Percentiles rank a stretch among this genome's conserved stretches.
phyloP scores from a whole-genome alignment of 2,329 filamentous ascomycete species.

The Fusarium miscanthi region DNA sequence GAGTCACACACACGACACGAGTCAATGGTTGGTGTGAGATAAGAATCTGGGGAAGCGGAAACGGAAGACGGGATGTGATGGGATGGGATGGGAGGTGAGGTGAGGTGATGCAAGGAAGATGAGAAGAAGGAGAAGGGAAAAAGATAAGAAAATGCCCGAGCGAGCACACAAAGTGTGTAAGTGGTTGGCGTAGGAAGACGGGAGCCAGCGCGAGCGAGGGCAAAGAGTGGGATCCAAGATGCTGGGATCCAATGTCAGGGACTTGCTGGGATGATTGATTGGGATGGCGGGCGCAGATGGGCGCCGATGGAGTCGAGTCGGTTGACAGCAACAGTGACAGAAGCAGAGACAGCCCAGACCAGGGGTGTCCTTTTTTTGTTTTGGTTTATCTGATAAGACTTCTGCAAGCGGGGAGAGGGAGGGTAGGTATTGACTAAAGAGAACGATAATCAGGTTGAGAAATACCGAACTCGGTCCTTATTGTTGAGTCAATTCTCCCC shows the following conservation, averaged over 20 bases:
- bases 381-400: constrained; percentile 45
- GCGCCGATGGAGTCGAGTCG: constrained; percentile 43
- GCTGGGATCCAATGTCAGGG: constrained; percentile 43
- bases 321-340: constrained; percentile 4
- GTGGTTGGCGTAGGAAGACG: constrained; percentile 34
- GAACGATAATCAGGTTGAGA: constrained; percentile 24
- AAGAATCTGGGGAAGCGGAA: constrained; percentile 46
- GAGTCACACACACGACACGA: constrained; percentile 26
- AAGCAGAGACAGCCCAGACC: constrained; percentile 28
- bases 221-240: constrained; percentile 46
- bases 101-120: constrained; percentile 26
- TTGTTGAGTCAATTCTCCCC: constrained; percentile 28
- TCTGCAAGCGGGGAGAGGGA: constrained; percentile 41
- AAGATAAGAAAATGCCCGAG: constrained; percentile 42
- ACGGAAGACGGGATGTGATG: constrained; percentile 31
- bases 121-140: constrained; percentile 29
- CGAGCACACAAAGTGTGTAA: constrained; percentile 38
- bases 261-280: constrained; percentile 36
- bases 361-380: constrained; percentile 6
- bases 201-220: constrained; percentile 33
- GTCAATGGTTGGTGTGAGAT: constrained; percentile 46
- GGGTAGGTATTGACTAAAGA: constrained; percentile 37
- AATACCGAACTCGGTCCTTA: constrained; percentile 26
- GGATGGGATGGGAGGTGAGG: constrained; percentile 20
- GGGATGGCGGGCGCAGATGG: constrained; percentile 47